Evolutionary conservation across 768 basidiomycete genomes (phyloP).

Genomic region (Tulasnella sp.): DNA sequence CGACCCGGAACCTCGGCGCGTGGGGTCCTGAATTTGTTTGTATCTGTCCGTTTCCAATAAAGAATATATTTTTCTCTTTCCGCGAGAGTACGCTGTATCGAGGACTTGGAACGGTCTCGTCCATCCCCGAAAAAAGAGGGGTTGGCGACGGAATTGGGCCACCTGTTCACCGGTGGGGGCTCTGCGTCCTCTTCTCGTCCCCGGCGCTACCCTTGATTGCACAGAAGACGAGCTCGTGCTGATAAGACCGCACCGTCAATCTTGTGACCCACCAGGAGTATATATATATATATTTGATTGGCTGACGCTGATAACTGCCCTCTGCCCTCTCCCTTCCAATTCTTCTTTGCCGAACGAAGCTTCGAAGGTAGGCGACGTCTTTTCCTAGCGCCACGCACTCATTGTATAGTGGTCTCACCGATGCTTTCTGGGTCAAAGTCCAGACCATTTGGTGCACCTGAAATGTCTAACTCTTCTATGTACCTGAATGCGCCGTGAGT

Average conservation of each 20-base stretch:
- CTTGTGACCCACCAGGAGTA: not conserved
- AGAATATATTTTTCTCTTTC: not conserved
- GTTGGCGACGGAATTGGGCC: too few relatives aligned
- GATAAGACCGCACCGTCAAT: not conserved
- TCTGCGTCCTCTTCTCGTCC: too few relatives aligned
- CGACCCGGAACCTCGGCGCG: too few relatives aligned
- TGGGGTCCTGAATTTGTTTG: not conserved
- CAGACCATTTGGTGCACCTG: not conserved
- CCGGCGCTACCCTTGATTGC: not conserved
- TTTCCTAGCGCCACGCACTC: not conserved
- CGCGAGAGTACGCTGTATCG: not conserved
- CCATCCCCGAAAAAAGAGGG: too few relatives aligned
- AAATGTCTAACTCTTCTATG: not conserved
- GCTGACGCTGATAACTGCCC: not conserved
- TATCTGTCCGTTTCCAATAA: not conserved
- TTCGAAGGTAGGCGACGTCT: not conserved
- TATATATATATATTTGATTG: not conserved
- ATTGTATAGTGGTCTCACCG: not conserved
- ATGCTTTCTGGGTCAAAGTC: not conserved
- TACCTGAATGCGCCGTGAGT: not conserved
- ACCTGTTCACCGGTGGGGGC: too few relatives aligned
- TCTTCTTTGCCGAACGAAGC: not conserved
- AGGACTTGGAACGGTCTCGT: too few relatives aligned
- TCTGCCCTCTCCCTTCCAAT: not conserved
- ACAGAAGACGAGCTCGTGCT: not conserved